Evolutionary conservation across 768 basidiomycete genomes (phyloP), one percentile per base, ranked within the genome.

Genomic region (Termitomyces sp.): DNA sequence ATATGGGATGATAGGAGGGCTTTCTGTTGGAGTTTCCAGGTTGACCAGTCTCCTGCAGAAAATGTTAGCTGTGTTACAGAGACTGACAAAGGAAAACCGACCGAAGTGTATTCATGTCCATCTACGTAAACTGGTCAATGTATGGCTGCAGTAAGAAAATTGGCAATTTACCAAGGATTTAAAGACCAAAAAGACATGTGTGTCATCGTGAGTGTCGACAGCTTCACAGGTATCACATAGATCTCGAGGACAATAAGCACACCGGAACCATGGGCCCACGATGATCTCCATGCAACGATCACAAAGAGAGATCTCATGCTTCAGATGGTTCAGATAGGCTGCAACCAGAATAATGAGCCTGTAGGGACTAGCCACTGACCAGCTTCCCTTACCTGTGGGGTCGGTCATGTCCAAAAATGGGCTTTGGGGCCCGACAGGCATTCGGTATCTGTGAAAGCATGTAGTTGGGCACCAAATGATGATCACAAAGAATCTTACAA

Each of bases 241-340:
- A 66, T 98, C 95, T 60, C 82, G 85, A 6, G 79, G 78, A 64
- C 94, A 97, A 64, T 93, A 91, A 4, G 84, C 92, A 64, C 95
- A 98, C 60, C 89, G 82, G 70, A 86, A 89, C 95, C 95, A 98
- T 60, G 84, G 82, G 15, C 95, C 95, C n/a, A 76, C 72, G 51
- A 97, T 95, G 47, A 77, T 80, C 23, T 77, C 80, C 76, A 93
- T 83, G 67, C 95, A 95, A 42, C 86, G 82, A 70, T 98, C 95
- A 61, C 95, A 98, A 6, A 93, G 69, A 6, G 93, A 89, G 20
- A 80, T 73, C 3, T 73, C 63, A 66, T 94, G 91, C 41, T 76
- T 62, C 16, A 94, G 74, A 32, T 72, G 66, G 15, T 69, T 68
- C 11, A 93, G 75, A 68, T 92, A 91, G 38, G 73, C 89, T 91